Evolutionary conservation across 306 rosid genomes (phyloP).

Genomic region (Dryas octopetala): DNA sequence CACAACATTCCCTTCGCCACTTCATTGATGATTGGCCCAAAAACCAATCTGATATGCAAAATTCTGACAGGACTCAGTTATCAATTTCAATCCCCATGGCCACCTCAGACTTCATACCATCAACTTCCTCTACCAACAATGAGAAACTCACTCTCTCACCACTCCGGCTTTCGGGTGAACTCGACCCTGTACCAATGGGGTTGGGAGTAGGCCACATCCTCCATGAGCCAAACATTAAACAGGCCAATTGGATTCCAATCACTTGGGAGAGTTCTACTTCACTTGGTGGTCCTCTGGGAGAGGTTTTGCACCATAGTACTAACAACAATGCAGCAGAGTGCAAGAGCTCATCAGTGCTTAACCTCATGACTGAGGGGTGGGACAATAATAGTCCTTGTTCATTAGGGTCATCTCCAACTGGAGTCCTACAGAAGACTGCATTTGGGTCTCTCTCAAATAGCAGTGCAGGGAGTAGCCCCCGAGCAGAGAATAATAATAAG

Average conservation of each 20-base stretch:
- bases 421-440: conserved; percentile 72
- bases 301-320: conserved; percentile 64
- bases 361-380: conserved; percentile 76
- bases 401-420: conserved; percentile 84
- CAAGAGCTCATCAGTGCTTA: conserved; percentile 60
- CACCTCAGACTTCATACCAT: conserved; percentile 48
- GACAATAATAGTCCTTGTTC: conserved; percentile 61
- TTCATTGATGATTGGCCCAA: conserved; percentile 77
- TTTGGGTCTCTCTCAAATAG: conserved; percentile 83
- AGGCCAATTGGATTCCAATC: conserved; percentile 77
- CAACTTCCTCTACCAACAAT: conserved; percentile 50
- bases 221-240: conserved; percentile 38
- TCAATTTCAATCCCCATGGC: conserved; percentile 69
- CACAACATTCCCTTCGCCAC: conserved; percentile 64
- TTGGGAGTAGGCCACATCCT: conserved; percentile 44
- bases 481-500: conserved; percentile 49
- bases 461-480: conserved; percentile 92
- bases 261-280: conserved; percentile 67
- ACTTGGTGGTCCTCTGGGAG: conserved; percentile 92
- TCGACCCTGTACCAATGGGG: conserved; percentile 59
- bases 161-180: conserved; percentile 54
- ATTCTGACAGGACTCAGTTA: conserved; percentile 60
- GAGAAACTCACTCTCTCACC: conserved; percentile 71
- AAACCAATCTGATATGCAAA: conserved; percentile 40
- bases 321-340: conserved; percentile 39